Base-by-base conservation (phyloP, 495 filamentous ascomycete species). In the Neurospora terricola region DNA sequence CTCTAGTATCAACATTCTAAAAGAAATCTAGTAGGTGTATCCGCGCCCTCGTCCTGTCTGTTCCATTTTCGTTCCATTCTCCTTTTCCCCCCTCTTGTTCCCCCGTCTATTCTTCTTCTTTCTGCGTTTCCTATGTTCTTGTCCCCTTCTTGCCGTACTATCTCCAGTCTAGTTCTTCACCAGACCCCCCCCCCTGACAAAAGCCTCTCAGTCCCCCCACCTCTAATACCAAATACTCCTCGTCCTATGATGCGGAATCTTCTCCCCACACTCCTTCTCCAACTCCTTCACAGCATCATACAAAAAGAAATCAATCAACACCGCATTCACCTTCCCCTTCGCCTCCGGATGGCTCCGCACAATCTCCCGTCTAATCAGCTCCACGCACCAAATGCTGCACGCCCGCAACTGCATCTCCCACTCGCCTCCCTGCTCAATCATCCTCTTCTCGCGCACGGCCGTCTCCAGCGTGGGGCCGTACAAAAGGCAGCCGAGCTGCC, bases 251-350 rank as follows among this genome's bases (percentile, higher is more conserved):
- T 97, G 94, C n/a, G 93, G 93, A 66, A 96, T 90, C 43, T 80
- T 85, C 74, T 91, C 89, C 48, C 78, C 81, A 34, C 87, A 84
- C 18, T 87, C 84, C 9, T 76, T 78, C 76, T 98, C 94, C 79
- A 92, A 80, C 73, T 90, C 89, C 81, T 98, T 98, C 82, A 95
- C 92, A 3, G 91, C 91, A 83, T 98, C 96, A 79, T 98, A 98
- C 48, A 99, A 84, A 79, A 96, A 97, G 80, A 97, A 98, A 79
- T 99, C 96, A 71, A 99, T 95, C 73, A 98, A 78, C 42, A 98
- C 91, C 1, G 96, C 96, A 78, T 97, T 98, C 79, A 97, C 84
- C 27, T 66, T 66, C 27, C 54, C 54, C 54, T 84, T 83, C 1
- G 85, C 81, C 18, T 91, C 90, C 0, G 94, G 92, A 78, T 98